Evolutionary conservation across 2,329 filamentous ascomycete genomes (phyloP), one percentile per base, ranked within the genome.

Genomic region (Bipolaris sorokiniana): DNA sequence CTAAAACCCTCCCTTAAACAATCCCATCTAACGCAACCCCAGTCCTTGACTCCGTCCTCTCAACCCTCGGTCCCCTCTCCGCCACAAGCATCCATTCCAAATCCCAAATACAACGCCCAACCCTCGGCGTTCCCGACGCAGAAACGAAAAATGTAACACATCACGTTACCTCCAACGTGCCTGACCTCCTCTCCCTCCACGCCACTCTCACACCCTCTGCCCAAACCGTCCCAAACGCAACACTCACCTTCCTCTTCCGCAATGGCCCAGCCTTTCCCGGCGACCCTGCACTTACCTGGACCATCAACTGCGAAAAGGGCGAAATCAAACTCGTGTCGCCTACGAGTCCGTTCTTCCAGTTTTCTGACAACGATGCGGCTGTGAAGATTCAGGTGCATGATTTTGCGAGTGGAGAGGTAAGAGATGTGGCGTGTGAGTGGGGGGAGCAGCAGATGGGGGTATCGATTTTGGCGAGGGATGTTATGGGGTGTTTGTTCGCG

Each of bases 381-480:
- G 64, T 72, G 2, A 77, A 75, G 2, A 76, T 87, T 7, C 77
- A 84, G 16, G 66, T 88, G 0, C 81, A 86, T 53, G 77, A 84
- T 38, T 81, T 80, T 44, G 79, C 73, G 7, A 80, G 71, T 0
- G 80, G 82, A 28, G 63, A 75, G 22, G 77, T 86, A 0, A 77
- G 82, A 11, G 61, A 75, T 3, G 68, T 84, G 0, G 63, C 76
- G 59, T 81, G 77, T 45, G 69, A 77, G 16, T 81, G 81, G 68
- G 76, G 76, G 38, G 70, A 74, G 41, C 67, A 74, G 71, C 62
- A 75, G 7, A 61, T 68, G 1, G 70, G 60, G 5, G 37, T 78
- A 15, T 59, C 64, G 10, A 63, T 61, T 2, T 44, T 47, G 15
- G 66, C 33, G 51, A 72, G 37, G 61, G 68, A 0, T 36, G 65